These are phyloP conservation scores for Dothideomycetes sp. DNA, from an alignment of 2,329 filamentous ascomycete genomes.

Conservation along the genomic window DNA sequence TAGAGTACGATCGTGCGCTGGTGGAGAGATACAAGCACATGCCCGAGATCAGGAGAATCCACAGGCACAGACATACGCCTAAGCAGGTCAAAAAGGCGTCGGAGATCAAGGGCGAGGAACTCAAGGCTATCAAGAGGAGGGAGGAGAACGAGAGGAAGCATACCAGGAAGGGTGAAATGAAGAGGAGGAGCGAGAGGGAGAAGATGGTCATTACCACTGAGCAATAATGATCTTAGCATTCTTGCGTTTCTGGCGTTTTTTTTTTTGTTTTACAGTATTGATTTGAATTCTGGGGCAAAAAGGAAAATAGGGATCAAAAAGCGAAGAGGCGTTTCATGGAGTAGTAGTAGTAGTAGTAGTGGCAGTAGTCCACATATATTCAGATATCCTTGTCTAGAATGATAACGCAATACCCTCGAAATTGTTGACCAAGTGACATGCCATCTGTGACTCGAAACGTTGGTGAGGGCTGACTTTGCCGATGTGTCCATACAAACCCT, in stretches of 20 bases:
- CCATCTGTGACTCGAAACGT: too few relatives aligned
- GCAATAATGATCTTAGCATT: slow-evolving; percentile 32
- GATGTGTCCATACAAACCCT: too few relatives aligned
- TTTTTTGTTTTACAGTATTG: not conserved
- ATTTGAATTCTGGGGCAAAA: not conserved
- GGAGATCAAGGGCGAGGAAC: slow-evolving; percentile 87
- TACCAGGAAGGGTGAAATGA: slow-evolving; percentile 69
- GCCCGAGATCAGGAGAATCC: slow-evolving; percentile 89
- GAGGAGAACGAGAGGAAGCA: slow-evolving; percentile 95
- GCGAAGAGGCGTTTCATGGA: too few relatives aligned
- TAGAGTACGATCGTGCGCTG: slow-evolving; percentile 85
- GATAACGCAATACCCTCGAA: too few relatives aligned
- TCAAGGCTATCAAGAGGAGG: slow-evolving; percentile 76
- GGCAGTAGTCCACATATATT: too few relatives aligned
- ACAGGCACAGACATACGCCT: slow-evolving; percentile 81
- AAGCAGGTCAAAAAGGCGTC: slow-evolving; percentile 91
- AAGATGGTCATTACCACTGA: slow-evolving; percentile 76
- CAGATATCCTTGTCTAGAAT: too few relatives aligned
- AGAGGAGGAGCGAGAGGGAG: slow-evolving; percentile 71
- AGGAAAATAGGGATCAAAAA: not conserved
- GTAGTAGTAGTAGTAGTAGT: too few relatives aligned
- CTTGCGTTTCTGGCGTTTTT: not conserved
- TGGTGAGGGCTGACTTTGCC: too few relatives aligned
- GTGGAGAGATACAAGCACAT: slow-evolving; percentile 83
- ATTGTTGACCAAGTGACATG: too few relatives aligned